These are phyloP conservation scores for Cercophora samala DNA, from an alignment of 495 filamentous ascomycete species.

Conservation along the genomic window DNA sequence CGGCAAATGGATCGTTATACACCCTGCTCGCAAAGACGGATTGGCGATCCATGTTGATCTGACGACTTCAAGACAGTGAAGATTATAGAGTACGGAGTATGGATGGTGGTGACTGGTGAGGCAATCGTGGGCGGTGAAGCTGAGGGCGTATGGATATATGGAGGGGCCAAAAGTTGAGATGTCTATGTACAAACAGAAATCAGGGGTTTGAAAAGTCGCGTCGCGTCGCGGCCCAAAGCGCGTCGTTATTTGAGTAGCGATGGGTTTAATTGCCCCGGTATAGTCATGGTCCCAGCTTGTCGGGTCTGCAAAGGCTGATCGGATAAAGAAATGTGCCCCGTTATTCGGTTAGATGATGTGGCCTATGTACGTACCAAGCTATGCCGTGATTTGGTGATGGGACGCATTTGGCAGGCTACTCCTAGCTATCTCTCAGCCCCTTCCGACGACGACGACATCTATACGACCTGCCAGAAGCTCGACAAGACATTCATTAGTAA, in stretches of 20 bases:
- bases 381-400: not conserved
- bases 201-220: constrained; percentile 24
- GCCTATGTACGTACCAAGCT: constrained; percentile 11
- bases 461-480: not conserved
- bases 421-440: constrained; percentile 12
- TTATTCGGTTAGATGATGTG: not conserved
- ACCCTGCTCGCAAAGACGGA: constrained; percentile 71
- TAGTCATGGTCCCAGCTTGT: too few species aligned
- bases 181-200: too few species aligned
- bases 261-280: too few species aligned
- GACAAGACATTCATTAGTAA: not conserved
- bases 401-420: constrained; percentile 16
- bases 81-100: too few species aligned
- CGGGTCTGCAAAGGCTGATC: not conserved
- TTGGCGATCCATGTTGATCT: constrained; percentile 72
- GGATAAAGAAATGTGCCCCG: constrained; percentile 4
- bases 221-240: constrained; percentile 21
- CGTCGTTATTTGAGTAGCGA: too few species aligned
- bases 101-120: constrained; percentile 23
- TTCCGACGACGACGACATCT: not conserved
- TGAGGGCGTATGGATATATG: not conserved
- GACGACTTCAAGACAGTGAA: not conserved
- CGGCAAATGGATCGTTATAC: constrained; percentile 42
- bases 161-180: constrained; percentile 3
- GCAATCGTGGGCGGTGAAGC: constrained; percentile 7